Conservation (phyloP, 768 basidiomycete species). For the Lentinula aciculospora region DNA sequence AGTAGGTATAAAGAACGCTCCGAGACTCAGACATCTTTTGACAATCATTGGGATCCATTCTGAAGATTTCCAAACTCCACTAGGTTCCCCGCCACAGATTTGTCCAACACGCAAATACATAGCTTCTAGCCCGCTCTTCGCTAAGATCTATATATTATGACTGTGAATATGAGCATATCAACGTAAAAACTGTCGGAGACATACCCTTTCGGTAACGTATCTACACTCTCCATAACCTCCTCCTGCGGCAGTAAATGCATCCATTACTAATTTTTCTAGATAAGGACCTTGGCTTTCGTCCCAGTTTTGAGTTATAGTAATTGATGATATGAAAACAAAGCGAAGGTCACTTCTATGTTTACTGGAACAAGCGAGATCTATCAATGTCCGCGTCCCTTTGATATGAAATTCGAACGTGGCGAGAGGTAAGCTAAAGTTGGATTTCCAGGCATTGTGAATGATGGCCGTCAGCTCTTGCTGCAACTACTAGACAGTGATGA, state of each 20-base stretch:
- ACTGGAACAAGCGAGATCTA: slow-evolving; percentile 18
- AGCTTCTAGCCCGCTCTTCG: slow-evolving; percentile 17
- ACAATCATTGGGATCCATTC: slow-evolving; percentile 31
- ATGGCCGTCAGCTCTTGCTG: slow-evolving; percentile 15
- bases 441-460: slow-evolving; percentile 29
- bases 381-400: slow-evolving; percentile 19
- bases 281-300: slow-evolving; percentile 12
- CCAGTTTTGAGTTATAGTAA: slow-evolving; percentile 24
- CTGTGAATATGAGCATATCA: background rate
- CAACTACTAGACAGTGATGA: background rate
- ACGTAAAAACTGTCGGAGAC: background rate
- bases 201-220: slow-evolving; percentile 14
- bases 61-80: slow-evolving; percentile 26
- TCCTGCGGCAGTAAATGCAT: slow-evolving; percentile 9
- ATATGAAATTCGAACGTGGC: slow-evolving; percentile 27
- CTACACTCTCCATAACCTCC: slow-evolving; percentile 15
- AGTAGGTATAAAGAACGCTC: slow-evolving; percentile 13
- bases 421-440: slow-evolving; percentile 31
- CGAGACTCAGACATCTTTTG: slow-evolving; percentile 22
- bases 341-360: slow-evolving; percentile 9
- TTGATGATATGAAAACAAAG: slow-evolving; percentile 23
- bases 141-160: slow-evolving; percentile 15
- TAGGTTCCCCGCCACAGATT: slow-evolving; percentile 21
- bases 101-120: slow-evolving; percentile 27
- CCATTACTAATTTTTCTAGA: slow-evolving; percentile 15